phyloP scores from a whole-genome alignment of 1,284 basidiomycete genomes.

The Peniophora sp. region DNA sequence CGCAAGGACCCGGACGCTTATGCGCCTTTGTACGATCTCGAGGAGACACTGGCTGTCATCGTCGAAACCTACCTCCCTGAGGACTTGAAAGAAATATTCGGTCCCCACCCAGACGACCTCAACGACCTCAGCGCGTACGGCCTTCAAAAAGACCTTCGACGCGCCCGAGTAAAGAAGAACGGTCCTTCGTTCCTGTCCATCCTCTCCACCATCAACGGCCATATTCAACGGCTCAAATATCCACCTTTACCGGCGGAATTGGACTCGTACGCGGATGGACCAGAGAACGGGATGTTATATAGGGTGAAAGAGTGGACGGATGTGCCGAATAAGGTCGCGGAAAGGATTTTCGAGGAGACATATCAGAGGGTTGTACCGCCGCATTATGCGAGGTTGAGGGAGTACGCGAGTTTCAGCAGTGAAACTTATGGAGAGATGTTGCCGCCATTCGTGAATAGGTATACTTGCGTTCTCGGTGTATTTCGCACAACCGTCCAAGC shows the following conservation, averaged over 20 bases:
- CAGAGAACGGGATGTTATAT: conserved; percentile 40
- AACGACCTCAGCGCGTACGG: conserved; percentile 13
- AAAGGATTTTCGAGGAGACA: conserved; percentile 69
- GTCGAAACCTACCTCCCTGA: conserved; percentile 36
- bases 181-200: conserved; percentile 63
- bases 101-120: conserved; percentile 13
- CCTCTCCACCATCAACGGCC: conserved; percentile 47
- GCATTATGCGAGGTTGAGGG: conserved; percentile 50
- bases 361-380: conserved; percentile 75
- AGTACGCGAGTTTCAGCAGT: conserved; percentile 69
- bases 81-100: conserved; percentile 6
- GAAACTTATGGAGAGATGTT: conserved; percentile 73
- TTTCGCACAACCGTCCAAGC: neutral
- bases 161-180: conserved; percentile 54
- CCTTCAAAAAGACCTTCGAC: conserved; percentile 29
- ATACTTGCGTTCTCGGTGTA: neutral
- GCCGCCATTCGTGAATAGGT: conserved; percentile 45
- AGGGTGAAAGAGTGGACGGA: conserved; percentile 40
- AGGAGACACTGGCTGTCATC: conserved; percentile 58
- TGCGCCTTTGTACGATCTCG: conserved; percentile 68
- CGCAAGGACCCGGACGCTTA: conserved; percentile 78
- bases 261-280: conserved; percentile 26
- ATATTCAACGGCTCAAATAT: conserved; percentile 57
- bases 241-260: conserved; percentile 39
- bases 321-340: conserved; percentile 46